Evolutionary conservation across 116 monocot genomes (phyloP).

Genomic region (Dioscorea cayenensis): DNA sequence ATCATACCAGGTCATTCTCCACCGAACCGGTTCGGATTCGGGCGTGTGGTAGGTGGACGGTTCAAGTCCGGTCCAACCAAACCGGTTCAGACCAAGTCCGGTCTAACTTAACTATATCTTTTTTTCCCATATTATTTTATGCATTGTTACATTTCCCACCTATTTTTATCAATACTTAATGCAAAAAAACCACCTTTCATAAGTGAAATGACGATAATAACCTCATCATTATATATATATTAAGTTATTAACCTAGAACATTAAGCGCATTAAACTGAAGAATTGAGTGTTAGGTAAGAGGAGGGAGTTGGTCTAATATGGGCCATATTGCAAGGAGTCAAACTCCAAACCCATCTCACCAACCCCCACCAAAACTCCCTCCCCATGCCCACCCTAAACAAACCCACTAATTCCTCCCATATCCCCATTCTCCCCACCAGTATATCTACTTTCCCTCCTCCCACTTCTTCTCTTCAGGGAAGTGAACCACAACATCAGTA

Average conservation of each 20-base stretch:
- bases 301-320: not conserved
- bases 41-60: not conserved
- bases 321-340: not conserved
- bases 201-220: no score
- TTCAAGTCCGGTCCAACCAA: not conserved
- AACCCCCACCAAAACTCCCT: not conserved
- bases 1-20: not conserved
- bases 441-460: conserved; percentile 8
- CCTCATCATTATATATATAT: no score
- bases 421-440: not conserved
- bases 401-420: not conserved
- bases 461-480: not conserved
- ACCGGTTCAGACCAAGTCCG: not conserved
- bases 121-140: no score
- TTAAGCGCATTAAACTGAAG: no score
- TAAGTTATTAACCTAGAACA: no score
- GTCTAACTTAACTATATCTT: not conserved
- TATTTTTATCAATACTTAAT: no score
- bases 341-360: conserved; percentile 1
- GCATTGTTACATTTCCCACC: no score
- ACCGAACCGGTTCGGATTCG: not conserved
- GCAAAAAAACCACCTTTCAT: no score
- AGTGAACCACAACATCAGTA: not conserved
- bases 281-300: not conserved
- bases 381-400: not conserved